Evolutionary conservation across 345 rosid genomes (phyloP), one percentile per base, ranked within the genome.

Genomic region (Populus tremula): DNA sequence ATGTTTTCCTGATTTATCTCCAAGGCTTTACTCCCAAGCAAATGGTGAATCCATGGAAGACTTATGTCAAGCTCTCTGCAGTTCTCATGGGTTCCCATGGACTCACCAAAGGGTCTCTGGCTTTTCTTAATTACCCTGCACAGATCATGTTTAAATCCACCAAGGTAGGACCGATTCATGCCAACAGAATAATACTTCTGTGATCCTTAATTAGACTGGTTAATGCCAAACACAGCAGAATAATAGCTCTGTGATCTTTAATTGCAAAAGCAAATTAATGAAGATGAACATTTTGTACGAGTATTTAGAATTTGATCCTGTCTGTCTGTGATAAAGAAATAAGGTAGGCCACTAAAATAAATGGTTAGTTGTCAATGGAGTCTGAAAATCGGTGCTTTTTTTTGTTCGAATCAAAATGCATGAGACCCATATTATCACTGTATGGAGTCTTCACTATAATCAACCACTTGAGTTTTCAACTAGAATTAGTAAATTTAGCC

Each of bases 31-130:
- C 91, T 45, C 82, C 93, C 12, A 88, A 89, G 80, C 90, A 94
- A 68, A 94, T 93, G 81, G 97, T 91, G 84, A 94, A 94, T 72
- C 97, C 98, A 6, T 93, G 97, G 98, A 89, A 87, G 82, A 91
- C 98, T 49, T 94, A 94, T 76, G 91, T 89, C 65, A 94, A 93
- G 77, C 95, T 94, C 77, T 93, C 98, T 81, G 98, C 95, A 21
- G 98, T 94, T 78, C 92, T 94, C 72, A 93, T 94, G 98, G 98
- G 95, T 56, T 94, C 98, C 20, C 95, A 91, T 85, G 98, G 98
- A 25, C 87, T 94, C 50, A 94, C 98, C 29, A 94, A 94, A 84
- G 97, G 98, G 9, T 94, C 98, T 59, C 80, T 94, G 74, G 98
- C 98, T 82, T 94, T 87, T 69, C 98, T 94, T 35, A 94, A 94